Evolutionary conservation across 1,284 basidiomycete species (phyloP).

Genomic region (Heterobasidion parviporum): DNA sequence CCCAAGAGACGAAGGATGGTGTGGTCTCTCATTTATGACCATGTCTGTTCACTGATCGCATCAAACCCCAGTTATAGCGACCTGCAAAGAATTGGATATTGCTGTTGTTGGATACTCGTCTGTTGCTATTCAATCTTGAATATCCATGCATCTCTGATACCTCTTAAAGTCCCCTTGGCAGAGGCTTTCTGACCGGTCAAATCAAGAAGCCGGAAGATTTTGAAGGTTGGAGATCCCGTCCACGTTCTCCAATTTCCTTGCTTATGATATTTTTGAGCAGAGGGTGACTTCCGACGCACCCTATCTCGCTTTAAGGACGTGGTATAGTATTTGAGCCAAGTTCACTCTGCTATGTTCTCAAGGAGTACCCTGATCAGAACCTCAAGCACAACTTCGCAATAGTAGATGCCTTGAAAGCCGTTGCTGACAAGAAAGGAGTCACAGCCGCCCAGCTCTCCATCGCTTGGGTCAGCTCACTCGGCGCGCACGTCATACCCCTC

Average conservation of each 20-base stretch:
- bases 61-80: constrained; percentile 22
- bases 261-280: constrained; percentile 3
- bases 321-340: constrained; percentile 10
- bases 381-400: constrained; percentile 50
- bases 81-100: constrained; percentile 35
- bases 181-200: constrained; percentile 46
- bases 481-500: constrained; percentile 43
- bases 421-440: constrained; percentile 41
- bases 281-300: constrained; percentile 26
- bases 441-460: constrained; percentile 54
- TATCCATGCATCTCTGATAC: neutral
- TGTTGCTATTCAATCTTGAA: neutral
- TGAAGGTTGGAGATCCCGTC: constrained; percentile 10
- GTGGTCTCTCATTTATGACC: neutral
- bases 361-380: constrained; percentile 18
- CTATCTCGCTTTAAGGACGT: constrained; percentile 27
- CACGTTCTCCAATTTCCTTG: neutral
- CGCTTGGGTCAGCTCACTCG: constrained; percentile 49
- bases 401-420: constrained; percentile 35
- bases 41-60: neutral
- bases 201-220: constrained; percentile 35
- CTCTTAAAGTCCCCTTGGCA: constrained; percentile 35
- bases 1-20: constrained; percentile 36
- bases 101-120: constrained; percentile 45
- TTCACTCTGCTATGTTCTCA: neutral